A percentile compares a stretch with the other conserved stretches of the same genome.
phyloP scores from a whole-genome alignment of 257 asterid species.

The Solanum medicagineum region DNA sequence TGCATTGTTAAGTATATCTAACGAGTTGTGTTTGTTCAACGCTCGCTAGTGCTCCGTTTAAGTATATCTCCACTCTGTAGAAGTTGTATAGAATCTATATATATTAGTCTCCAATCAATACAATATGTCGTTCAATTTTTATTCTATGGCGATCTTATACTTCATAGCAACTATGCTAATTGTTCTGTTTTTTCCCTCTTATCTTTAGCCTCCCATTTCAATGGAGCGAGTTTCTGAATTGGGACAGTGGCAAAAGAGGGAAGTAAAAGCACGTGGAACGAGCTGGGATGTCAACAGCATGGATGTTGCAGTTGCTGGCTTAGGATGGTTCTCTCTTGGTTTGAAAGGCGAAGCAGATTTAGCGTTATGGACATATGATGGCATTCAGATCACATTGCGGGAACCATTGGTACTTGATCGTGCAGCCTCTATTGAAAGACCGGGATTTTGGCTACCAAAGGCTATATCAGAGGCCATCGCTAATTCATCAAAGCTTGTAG shows the following conservation, averaged over 20 bases:
- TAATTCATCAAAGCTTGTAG: no score
- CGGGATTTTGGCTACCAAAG: constrained; percentile 44
- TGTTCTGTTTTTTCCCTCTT: not conserved
- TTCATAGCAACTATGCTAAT: not conserved
- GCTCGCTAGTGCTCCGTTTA: not conserved
- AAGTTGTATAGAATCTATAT: no score
- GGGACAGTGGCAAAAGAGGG: constrained; percentile 60
- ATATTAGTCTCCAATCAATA: no score
- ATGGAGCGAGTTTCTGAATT: constrained; percentile 48
- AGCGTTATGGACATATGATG: constrained; percentile 63
- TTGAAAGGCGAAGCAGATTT: constrained; percentile 72
- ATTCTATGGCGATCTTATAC: no score
- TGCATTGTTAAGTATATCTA: not conserved
- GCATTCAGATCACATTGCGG: constrained; percentile 41
- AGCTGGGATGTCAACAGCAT: constrained; percentile 85
- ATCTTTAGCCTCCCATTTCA: constrained; percentile 63
- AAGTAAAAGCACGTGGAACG: constrained; percentile 48
- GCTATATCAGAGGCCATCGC: no score
- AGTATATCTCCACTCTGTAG: no score
- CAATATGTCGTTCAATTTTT: no score
- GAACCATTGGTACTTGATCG: constrained; percentile 91
- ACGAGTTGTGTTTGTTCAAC: not conserved
- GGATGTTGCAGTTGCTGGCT: constrained; percentile 76
- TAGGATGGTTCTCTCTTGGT: constrained; percentile 92
- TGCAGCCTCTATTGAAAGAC: constrained; percentile 63